Evolutionary conservation across 1,284 basidiomycete species (phyloP).

Genomic region (Fomitiporia mediterranea): DNA sequence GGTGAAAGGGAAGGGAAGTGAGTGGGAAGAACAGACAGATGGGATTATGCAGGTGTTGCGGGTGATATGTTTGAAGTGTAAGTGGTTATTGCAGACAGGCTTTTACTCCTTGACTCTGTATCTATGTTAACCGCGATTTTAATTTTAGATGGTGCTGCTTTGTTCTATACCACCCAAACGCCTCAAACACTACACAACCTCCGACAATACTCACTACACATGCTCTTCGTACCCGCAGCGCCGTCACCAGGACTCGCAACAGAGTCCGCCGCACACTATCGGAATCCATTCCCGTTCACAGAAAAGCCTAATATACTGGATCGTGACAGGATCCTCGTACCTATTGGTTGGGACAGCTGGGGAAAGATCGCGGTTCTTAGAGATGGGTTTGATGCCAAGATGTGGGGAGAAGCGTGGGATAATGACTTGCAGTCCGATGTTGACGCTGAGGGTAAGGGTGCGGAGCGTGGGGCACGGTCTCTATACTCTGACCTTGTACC

Average conservation of each 20-base stretch:
- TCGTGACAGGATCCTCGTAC: constrained; percentile 87
- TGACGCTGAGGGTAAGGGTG: constrained; percentile 32
- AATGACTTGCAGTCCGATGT: constrained; percentile 45
- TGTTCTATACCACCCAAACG: constrained; percentile 88
- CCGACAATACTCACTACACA: constrained; percentile 84
- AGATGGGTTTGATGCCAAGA: constrained; percentile 85
- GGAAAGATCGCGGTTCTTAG: constrained; percentile 90
- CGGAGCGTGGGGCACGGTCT: constrained; percentile 48
- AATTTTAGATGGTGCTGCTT: constrained; percentile 77
- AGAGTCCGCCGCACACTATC: constrained; percentile 52
- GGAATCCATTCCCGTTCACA: constrained; percentile 81
- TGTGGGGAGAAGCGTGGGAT: constrained; percentile 84
- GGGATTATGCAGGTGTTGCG: constrained; percentile 92
- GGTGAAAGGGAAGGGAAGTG: constrained; percentile 81
- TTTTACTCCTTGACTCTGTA: constrained; percentile 6
- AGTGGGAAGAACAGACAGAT: constrained; percentile 95
- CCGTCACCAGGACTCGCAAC: constrained; percentile 48
- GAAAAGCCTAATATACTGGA: constrained; percentile 90
- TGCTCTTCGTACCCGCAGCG: constrained; percentile 76
- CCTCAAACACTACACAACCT: constrained; percentile 78
- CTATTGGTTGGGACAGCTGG: constrained; percentile 97
- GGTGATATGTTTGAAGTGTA: constrained; percentile 89
- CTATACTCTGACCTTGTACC: constrained; percentile 62
- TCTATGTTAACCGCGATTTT: not conserved
- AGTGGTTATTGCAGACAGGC: constrained; percentile 32